Percentiles rank a stretch among this genome's conserved stretches.
Evolutionary conservation across 768 basidiomycete species (phyloP).

Genomic region (Phylloporus rhodoxanthus): DNA sequence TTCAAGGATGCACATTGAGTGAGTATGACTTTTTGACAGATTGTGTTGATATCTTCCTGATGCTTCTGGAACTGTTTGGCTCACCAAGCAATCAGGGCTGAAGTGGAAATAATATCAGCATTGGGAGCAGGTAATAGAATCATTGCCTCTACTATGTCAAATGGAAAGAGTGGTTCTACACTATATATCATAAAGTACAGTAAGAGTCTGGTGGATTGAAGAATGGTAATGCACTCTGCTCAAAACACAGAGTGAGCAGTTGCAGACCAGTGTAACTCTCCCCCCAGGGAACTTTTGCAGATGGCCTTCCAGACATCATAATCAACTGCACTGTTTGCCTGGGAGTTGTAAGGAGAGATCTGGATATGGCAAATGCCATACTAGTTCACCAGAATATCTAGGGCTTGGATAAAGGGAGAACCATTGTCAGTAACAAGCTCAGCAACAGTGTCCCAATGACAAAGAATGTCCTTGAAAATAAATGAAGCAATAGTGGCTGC

Average conservation of each 20-base stretch:
- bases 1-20: background rate
- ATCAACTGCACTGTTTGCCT: background rate
- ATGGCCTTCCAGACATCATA: background rate
- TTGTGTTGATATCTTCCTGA: background rate
- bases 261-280: background rate
- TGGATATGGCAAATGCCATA: background rate
- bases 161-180: background rate
- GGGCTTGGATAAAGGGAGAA: background rate
- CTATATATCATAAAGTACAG: background rate
- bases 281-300: slow-evolving; percentile 3
- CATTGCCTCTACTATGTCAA: background rate
- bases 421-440: background rate
- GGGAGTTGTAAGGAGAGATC: background rate
- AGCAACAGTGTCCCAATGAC: no score
- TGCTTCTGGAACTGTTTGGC: background rate
- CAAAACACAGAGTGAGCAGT: background rate
- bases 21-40: fast-evolving
- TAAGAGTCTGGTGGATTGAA: background rate
- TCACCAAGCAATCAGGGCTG: background rate
- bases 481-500: background rate
- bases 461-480: no score
- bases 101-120: background rate
- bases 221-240: background rate
- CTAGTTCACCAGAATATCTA: background rate
- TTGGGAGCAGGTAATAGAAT: background rate